Percentiles rank a stretch among this genome's conserved stretches.
Conservation (phyloP, 805 yeast species). For the Ogataea philodendri region DNA sequence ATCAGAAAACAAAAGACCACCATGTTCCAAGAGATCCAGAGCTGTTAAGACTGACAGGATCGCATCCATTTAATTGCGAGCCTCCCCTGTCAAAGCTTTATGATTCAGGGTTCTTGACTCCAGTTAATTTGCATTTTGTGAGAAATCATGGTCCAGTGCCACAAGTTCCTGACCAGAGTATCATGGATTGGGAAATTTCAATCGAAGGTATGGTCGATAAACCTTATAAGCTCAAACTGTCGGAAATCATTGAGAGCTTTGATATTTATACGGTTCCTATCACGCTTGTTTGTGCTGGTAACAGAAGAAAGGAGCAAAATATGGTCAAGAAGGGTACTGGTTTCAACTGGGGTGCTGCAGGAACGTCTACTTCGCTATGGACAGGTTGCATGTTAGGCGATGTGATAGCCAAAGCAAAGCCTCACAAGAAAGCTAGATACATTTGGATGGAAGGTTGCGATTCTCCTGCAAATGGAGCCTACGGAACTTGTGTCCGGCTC, state of each 20-base stretch:
- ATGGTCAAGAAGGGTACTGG: conserved; percentile 36
- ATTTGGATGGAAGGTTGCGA: conserved; percentile 38
- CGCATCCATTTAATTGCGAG: conserved; percentile 37
- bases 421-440: conserved; percentile 29
- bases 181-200: conserved; percentile 30
- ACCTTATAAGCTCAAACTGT: conserved; percentile 27
- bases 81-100: conserved; percentile 31
- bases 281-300: conserved; percentile 38
- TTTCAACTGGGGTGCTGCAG: conserved; percentile 39
- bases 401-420: conserved; percentile 28
- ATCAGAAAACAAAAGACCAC: conserved; percentile 31
- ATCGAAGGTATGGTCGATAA: conserved; percentile 34
- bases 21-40: conserved; percentile 34
- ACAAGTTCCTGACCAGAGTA: conserved; percentile 20
- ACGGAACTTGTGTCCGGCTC: conserved; percentile 35
- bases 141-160: conserved; percentile 38
- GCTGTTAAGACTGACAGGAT: conserved; percentile 33
- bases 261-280: conserved; percentile 35
- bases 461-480: conserved; percentile 33
- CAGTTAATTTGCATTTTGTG: conserved; percentile 34
- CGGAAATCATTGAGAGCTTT: conserved; percentile 26
- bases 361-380: conserved; percentile 36
- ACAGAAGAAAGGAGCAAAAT: conserved; percentile 37
- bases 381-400: conserved; percentile 35
- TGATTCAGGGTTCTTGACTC: conserved; percentile 34